phyloP scores from a whole-genome alignment of 805 yeast genomes.

The Kluyveromyces siamensis region DNA sequence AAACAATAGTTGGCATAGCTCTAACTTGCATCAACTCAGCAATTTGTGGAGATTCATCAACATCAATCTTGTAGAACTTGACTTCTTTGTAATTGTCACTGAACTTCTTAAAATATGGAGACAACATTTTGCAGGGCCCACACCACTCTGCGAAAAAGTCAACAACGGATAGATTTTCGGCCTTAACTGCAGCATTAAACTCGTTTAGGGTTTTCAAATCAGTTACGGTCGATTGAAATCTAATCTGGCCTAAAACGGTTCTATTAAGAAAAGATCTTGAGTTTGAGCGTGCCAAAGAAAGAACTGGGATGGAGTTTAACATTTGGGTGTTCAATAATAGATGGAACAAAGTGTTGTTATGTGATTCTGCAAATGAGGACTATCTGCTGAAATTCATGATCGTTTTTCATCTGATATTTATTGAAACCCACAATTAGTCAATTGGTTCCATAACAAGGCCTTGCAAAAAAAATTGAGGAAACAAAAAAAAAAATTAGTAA shows the following conservation, averaged over 20 bases:
- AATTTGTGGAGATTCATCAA: conserved; percentile 51
- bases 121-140: conserved; percentile 69
- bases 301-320: not conserved
- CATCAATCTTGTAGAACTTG: conserved; percentile 61
- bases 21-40: conserved; percentile 53
- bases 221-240: conserved; percentile 18
- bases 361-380: too few species aligned
- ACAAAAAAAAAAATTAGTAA: too few species aligned
- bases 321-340: not conserved
- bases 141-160: conserved; percentile 73
- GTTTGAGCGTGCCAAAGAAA: not conserved
- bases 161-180: conserved; percentile 40
- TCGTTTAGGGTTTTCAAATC: conserved; percentile 29
- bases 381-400: too few species aligned
- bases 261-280: not conserved
- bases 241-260: not conserved
- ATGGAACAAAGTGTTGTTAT: not conserved
- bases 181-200: conserved; percentile 29
- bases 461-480: too few species aligned
- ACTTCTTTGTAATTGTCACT: conserved; percentile 34
- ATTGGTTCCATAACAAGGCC: too few species aligned
- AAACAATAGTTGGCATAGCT: conserved; percentile 71
- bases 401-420: too few species aligned
- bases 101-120: conserved; percentile 44
- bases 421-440: too few species aligned